Evolutionary conservation across 2,329 filamentous ascomycete species (phyloP).

Genomic region (Ophiobolus disseminans): DNA sequence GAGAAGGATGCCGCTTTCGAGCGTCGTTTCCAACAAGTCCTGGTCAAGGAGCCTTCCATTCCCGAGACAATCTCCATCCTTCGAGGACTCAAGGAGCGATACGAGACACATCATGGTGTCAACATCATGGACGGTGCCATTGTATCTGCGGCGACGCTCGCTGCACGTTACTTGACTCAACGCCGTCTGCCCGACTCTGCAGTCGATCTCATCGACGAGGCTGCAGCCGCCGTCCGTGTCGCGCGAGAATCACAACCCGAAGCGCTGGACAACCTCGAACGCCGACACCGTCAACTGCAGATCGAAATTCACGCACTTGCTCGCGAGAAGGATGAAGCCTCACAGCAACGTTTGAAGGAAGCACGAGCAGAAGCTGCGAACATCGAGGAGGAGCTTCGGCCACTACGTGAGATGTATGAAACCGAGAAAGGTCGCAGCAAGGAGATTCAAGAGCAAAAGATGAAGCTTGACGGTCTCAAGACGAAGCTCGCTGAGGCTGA

Average conservation of each 20-base stretch:
- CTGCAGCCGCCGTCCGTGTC: conserved; percentile 93
- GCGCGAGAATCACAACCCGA: conserved; percentile 96
- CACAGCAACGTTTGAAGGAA: conserved; percentile 78
- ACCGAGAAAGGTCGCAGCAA: conserved; percentile 89
- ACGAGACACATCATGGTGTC: conserved; percentile 97
- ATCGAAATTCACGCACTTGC: conserved; percentile 97
- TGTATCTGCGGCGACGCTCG: conserved; percentile 87
- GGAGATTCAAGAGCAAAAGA: conserved; percentile 90
- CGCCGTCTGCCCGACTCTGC: conserved; percentile 93
- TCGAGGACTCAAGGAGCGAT: conserved; percentile 97
- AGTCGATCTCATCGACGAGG: conserved; percentile 95
- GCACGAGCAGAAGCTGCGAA: conserved; percentile 93
- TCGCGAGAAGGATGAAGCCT: conserved; percentile 93
- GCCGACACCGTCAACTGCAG: conserved; percentile 85
- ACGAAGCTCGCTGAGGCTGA: conserved; percentile 94
- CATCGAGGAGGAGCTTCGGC: conserved; percentile 89
- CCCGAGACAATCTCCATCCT: conserved; percentile 94
- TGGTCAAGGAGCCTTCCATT: conserved; percentile 92
- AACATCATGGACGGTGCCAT: conserved; percentile 94
- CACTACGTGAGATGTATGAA: conserved; percentile 94
- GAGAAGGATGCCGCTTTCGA: conserved; percentile 99
- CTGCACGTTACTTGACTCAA: conserved; percentile 89
- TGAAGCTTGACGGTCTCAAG: conserved; percentile 90
- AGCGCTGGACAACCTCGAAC: conserved; percentile 91
- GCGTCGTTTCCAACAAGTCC: conserved; percentile 96